Evolutionary conservation across 305 asterid species (phyloP).

Genomic region (Fraxinus baroniana): DNA sequence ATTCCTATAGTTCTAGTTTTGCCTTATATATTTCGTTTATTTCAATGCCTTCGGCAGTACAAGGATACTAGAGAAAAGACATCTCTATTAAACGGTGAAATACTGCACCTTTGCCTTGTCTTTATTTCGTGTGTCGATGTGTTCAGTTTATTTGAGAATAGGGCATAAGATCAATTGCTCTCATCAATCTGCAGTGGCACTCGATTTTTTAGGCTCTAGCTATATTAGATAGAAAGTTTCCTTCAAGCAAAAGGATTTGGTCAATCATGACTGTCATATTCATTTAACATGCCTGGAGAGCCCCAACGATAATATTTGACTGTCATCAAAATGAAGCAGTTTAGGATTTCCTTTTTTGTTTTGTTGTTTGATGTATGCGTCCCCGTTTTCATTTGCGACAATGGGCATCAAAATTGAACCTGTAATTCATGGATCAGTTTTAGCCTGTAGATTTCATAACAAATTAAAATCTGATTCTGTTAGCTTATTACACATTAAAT

Average conservation of each 20-base stretch:
- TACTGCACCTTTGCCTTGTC: constrained; percentile 14
- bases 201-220: background rate
- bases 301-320: background rate
- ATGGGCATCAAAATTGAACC: background rate
- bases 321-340: background rate
- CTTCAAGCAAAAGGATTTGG: background rate
- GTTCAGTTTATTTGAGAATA: background rate
- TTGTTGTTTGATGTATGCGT: background rate
- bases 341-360: background rate
- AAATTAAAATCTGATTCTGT: background rate
- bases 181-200: background rate
- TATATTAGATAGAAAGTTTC: background rate
- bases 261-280: background rate
- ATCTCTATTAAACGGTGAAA: constrained; percentile 75
- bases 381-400: background rate
- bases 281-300: background rate
- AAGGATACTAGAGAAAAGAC: constrained; percentile 89
- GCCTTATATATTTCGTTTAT: constrained; percentile 90
- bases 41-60: constrained; percentile 96
- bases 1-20: constrained; percentile 87
- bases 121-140: background rate
- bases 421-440: background rate
- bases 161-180: background rate
- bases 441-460: background rate
- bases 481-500: background rate